These are phyloP conservation scores for Colletotrichum sp. DNA, from an alignment of 2,329 filamentous ascomycete species.

Conservation along the genomic window DNA sequence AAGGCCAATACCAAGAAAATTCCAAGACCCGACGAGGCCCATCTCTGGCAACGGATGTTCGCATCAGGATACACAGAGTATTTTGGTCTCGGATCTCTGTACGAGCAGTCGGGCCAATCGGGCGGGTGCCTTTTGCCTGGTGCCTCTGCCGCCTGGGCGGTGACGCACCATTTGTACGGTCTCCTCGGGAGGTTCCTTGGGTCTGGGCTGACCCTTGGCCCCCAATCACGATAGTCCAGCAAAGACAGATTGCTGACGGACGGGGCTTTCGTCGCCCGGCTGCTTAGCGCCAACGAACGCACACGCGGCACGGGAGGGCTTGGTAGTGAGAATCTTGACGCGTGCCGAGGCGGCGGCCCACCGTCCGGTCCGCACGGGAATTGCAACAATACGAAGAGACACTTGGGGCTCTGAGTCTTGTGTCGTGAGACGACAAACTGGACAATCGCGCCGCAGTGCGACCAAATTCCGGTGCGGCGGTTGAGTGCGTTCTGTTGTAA, in stretches of 20 bases:
- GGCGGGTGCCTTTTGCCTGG: background rate
- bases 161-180: background rate
- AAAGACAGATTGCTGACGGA: background rate
- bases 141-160: background rate
- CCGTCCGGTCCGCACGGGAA: background rate
- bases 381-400: background rate
- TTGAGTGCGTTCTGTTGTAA: background rate
- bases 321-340: background rate
- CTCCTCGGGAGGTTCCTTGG: background rate
- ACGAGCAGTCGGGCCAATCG: background rate
- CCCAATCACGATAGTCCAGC: background rate
- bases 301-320: background rate
- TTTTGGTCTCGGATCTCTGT: background rate
- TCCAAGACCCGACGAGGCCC: background rate
- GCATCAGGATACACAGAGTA: background rate
- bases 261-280: background rate
- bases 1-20: background rate
- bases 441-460: background rate
- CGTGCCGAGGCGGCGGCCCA: background rate
- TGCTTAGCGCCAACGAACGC: background rate
- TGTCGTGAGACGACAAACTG: background rate
- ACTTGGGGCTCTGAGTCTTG: background rate
- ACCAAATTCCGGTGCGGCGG: background rate
- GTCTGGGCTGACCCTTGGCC: background rate
- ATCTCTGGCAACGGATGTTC: background rate